Evolutionary conservation across 768 basidiomycete species (phyloP).

Genomic region (Trametes cingulata): DNA sequence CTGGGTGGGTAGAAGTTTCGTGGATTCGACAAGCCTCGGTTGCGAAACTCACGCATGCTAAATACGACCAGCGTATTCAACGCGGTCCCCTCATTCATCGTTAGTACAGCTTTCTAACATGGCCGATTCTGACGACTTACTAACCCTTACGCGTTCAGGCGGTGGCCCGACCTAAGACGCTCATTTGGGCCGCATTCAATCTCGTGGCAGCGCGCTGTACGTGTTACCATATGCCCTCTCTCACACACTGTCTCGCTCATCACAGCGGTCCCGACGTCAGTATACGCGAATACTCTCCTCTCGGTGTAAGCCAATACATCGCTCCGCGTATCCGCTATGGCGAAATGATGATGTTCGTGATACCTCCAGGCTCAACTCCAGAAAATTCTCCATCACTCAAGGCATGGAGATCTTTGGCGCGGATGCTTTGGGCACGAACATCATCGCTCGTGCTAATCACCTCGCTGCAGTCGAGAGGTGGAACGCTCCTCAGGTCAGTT

Average conservation of each 20-base stretch:
- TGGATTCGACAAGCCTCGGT: no score
- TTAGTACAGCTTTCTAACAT: no score
- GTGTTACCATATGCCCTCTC: not conserved
- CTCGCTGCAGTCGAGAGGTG: slow-evolving; percentile 8
- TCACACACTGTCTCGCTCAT: not conserved
- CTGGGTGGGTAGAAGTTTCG: no score
- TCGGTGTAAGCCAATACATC: not conserved
- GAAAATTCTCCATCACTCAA: not conserved
- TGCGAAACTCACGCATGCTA: no score
- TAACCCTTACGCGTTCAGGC: no score
- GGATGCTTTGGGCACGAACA: not conserved
- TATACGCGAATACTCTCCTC: not conserved
- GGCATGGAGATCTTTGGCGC: slow-evolving; percentile 6
- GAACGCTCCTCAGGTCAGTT: slow-evolving; percentile 1
- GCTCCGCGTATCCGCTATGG: not conserved
- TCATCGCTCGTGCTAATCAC: slow-evolving; percentile 4
- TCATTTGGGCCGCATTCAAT: not conserved
- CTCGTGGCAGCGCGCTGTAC: not conserved
- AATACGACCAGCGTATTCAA: no score
- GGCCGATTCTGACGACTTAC: no score
- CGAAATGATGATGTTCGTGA: not conserved
- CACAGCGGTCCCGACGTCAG: not conserved
- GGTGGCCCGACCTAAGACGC: no score
- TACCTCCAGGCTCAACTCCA: slow-evolving; percentile 1
- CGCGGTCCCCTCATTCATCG: no score